Percentiles rank a stretch among this genome's conserved stretches.
Evolutionary conservation across 257 asterid species (phyloP).

Genomic region (Solanum paucissectum): DNA sequence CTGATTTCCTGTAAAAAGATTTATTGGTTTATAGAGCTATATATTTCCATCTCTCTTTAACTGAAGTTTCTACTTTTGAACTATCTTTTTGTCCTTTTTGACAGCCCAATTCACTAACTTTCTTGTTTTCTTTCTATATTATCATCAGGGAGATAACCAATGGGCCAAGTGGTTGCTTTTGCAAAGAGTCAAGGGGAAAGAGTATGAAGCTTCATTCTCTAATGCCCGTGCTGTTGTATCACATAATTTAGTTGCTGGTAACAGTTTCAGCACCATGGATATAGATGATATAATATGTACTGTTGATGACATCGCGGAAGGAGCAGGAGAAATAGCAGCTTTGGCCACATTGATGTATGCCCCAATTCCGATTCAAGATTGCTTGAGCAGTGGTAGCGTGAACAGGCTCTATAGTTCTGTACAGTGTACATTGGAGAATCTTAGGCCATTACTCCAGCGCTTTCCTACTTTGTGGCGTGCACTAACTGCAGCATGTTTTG

Average conservation of each 20-base stretch:
- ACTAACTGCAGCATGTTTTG: slow-evolving; percentile 78
- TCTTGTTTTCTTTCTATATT: slow-evolving; percentile 1
- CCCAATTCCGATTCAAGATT: slow-evolving; percentile 80
- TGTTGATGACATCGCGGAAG: slow-evolving; percentile 98
- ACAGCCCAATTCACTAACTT: not conserved
- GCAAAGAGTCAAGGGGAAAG: slow-evolving; percentile 82
- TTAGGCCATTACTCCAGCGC: slow-evolving; percentile 77
- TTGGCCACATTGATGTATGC: slow-evolving; percentile 94
- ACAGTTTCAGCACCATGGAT: slow-evolving; percentile 46
- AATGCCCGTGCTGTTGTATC: slow-evolving; percentile 89
- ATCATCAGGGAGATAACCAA: slow-evolving; percentile 74
- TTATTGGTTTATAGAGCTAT: not conserved
- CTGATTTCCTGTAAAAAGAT: not conserved
- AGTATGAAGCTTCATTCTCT: slow-evolving; percentile 88
- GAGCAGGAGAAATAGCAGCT: slow-evolving; percentile 97
- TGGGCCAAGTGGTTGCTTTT: slow-evolving; percentile 87
- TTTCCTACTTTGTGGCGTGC: slow-evolving; percentile 89
- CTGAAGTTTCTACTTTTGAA: not conserved
- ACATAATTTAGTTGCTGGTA: slow-evolving; percentile 53
- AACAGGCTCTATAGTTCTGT: slow-evolving; percentile 73
- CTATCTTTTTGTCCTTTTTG: not conserved
- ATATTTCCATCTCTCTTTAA: not conserved
- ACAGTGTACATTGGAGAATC: slow-evolving; percentile 97
- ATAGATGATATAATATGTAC: slow-evolving; percentile 60
- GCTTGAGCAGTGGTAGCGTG: slow-evolving; percentile 91